Conservation (phyloP, 805 yeast species). For the Ogataea thermomethanolica region DNA sequence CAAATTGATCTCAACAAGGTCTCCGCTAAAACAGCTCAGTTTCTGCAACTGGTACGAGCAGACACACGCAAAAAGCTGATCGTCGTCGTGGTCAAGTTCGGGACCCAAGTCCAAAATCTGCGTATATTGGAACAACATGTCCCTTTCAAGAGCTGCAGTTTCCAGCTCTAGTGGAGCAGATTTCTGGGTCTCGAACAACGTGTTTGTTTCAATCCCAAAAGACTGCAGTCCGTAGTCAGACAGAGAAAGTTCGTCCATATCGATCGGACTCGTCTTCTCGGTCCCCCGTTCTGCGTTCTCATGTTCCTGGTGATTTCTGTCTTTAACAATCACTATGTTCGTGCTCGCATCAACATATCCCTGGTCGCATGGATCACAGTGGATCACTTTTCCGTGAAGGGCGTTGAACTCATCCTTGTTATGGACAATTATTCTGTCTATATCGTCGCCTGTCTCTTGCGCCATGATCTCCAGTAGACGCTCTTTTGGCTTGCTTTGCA, state of each 20-base stretch:
- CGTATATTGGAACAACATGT: slow-evolving; percentile 19
- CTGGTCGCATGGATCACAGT: slow-evolving; percentile 74
- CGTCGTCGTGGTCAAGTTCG: slow-evolving; percentile 39
- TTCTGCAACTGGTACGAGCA: slow-evolving; percentile 49
- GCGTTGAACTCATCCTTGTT: slow-evolving; percentile 42
- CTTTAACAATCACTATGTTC: slow-evolving; percentile 49
- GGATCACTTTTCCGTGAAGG: slow-evolving; percentile 48
- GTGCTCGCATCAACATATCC: slow-evolving; percentile 51
- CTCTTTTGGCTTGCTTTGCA: slow-evolving; percentile 35
- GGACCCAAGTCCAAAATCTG: slow-evolving; percentile 12
- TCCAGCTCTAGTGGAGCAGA: slow-evolving; percentile 10
- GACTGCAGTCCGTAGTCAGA: slow-evolving; percentile 15
- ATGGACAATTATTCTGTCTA: slow-evolving; percentile 28
- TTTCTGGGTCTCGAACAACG: slow-evolving; percentile 10
- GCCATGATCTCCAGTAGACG: slow-evolving; percentile 35
- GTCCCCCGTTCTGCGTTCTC: not conserved
- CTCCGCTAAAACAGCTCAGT: slow-evolving; percentile 69
- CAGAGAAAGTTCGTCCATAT: not conserved
- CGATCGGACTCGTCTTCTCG: too few relatives aligned
- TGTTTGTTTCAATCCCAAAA: slow-evolving; percentile 14
- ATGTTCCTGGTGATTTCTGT: slow-evolving; percentile 1
- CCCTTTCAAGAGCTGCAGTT: slow-evolving; percentile 7
- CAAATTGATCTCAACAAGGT: slow-evolving; percentile 41
- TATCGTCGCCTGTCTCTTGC: slow-evolving; percentile 30
- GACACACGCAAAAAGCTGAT: slow-evolving; percentile 43